Evolutionary conservation across 176 grass and related monocot genomes (phyloP).

Genomic region (Aegilops umbellulata): DNA sequence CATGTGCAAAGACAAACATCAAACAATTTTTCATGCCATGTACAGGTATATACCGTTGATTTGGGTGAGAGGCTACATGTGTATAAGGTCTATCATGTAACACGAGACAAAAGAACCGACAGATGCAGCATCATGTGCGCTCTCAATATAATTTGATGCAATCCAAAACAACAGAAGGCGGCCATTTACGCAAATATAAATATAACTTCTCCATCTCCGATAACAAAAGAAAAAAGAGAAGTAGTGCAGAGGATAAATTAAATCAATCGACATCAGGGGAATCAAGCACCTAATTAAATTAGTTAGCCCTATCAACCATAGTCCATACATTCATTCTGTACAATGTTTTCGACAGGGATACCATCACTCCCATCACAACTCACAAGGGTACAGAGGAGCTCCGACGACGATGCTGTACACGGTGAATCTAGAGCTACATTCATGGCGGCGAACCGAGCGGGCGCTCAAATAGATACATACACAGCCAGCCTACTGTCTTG

Average conservation of each 20-base stretch:
- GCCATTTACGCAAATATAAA: no score
- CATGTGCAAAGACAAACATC: no score
- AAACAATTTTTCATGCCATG: no score
- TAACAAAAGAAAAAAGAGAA: not conserved
- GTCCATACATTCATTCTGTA: slow-evolving; percentile 35
- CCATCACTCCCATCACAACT: not conserved
- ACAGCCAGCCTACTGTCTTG: slow-evolving; percentile 7
- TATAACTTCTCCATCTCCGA: no score
- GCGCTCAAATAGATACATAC: slow-evolving; percentile 5
- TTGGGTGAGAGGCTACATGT: no score
- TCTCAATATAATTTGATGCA: no score
- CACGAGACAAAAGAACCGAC: no score
- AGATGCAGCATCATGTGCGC: no score
- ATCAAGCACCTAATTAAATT: slow-evolving; percentile 21
- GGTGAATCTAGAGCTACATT: slow-evolving; percentile 32
- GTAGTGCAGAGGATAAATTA: not conserved
- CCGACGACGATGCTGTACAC: slow-evolving; percentile 37
- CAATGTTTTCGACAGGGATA: slow-evolving; percentile 32
- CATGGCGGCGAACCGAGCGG: not conserved
- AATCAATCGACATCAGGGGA: not conserved
- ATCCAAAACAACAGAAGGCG: no score
- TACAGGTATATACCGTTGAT: no score
- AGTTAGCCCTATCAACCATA: slow-evolving; percentile 13
- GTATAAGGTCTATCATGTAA: no score
- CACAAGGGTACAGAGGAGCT: not conserved